phyloP scores from a whole-genome alignment of 192 early-diverging fungal genomes.

The Coemansia sp. region DNA sequence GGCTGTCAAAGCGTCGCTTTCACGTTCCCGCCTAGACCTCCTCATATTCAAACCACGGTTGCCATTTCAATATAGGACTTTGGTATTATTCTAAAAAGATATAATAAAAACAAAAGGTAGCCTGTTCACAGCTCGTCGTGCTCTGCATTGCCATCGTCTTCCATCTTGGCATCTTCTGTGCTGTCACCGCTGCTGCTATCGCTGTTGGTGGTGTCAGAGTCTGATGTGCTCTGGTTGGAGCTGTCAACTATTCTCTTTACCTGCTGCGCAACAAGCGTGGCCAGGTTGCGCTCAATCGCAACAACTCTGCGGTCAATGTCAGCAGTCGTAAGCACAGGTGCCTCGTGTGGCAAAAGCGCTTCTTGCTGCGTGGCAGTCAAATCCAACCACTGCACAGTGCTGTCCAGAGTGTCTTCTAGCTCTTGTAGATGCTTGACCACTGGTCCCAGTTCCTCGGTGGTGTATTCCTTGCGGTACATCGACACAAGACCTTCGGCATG shows the following conservation, averaged over 20 bases:
- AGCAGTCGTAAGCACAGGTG: constrained; percentile 64
- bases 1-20: constrained; percentile 17
- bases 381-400: constrained; percentile 61
- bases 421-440: constrained; percentile 35
- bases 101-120: not conserved
- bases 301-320: constrained; percentile 59
- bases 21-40: not conserved
- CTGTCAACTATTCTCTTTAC: constrained; percentile 46
- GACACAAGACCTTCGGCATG: constrained; percentile 55
- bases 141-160: constrained; percentile 14
- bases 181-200: not conserved
- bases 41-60: not conserved
- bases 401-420: constrained; percentile 58
- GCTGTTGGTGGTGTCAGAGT: not conserved
- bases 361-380: constrained; percentile 62
- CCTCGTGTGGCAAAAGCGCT: constrained; percentile 56
- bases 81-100: not conserved
- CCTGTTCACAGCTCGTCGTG: constrained; percentile 33
- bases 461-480: constrained; percentile 44
- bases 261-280: constrained; percentile 62
- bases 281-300: constrained; percentile 57
- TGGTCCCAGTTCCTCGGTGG: constrained; percentile 57
- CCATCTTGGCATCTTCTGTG: not conserved
- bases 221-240: not conserved
- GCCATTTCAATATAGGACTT: not conserved